Base-by-base conservation (phyloP, 768 basidiomycete genomes). In the Rhodosporidiobolus odoratus region DNA sequence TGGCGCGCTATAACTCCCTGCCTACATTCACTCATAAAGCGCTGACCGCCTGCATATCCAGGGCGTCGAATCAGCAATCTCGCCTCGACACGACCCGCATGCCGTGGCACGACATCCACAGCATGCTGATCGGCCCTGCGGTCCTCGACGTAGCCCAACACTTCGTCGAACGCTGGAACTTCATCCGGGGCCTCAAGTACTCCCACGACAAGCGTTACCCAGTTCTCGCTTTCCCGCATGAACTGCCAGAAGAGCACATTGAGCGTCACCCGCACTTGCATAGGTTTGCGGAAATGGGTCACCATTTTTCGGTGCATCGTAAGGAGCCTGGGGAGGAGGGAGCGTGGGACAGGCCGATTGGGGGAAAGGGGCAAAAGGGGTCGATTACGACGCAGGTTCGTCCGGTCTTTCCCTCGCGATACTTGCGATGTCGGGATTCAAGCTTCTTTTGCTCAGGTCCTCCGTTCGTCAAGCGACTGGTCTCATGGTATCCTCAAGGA, bases 131-230 rank as follows among this genome's bases (percentile, higher is more conserved):
- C 21, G 96, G 89, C 12, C 85, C 90, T 3, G 87, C 85, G 23
- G 93, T 96, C 8, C 83, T 98, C 65, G 96, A 99, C 77, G 85
- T 98, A 27, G 85, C 87, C 21, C 93, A 96, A 79, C 93, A 96
- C 81, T 99, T 95, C 69, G 82, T 89, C 19, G 95, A 97, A 79
- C 83, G 66, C 16, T 56, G 54, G 54, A 56, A 48, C 47, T 62
- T 50, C 30, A 37, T 53, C 30, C 52, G 57, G 38, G 64, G 47
- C 17, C 54, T 69, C 47, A 74, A 82, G 76, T 82, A 82, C 68
- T 71, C 70, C 21, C 74, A 78, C 58, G 71, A 78, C 56, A 21
- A 66, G 1, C 82, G 80, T 21, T 84, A 82, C 75, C 84, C 84
- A 58, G 87, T 87, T 87, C 86, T 95, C 47, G 88, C 89, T 1